A percentile compares a stretch with the other conserved stretches of the same genome.
phyloP scores from a whole-genome alignment of 768 basidiomycete genomes.

The Tephrocybe sp. region DNA sequence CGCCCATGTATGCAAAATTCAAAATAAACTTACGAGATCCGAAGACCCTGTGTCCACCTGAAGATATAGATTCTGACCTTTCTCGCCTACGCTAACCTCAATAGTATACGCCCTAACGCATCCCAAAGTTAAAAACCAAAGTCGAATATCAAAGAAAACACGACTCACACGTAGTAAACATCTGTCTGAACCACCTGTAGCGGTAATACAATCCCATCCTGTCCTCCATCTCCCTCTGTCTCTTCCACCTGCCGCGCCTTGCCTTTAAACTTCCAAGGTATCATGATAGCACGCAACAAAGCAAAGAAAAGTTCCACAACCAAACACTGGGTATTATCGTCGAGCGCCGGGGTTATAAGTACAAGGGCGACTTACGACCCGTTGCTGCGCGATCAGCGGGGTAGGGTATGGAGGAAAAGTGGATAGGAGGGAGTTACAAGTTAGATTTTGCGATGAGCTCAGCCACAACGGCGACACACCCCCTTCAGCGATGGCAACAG shows the following conservation, averaged over 20 bases:
- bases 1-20: background rate
- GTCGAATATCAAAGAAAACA: background rate
- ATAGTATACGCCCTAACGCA: slow-evolving; percentile 59
- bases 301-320: no score
- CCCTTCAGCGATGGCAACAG: no score
- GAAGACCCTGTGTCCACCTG: slow-evolving; percentile 84
- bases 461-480: no score
- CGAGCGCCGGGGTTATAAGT: no score
- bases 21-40: slow-evolving; percentile 54
- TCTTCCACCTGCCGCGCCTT: slow-evolving; percentile 10
- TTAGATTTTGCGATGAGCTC: no score
- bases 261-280: slow-evolving; percentile 15
- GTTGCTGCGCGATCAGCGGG: no score
- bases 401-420: no score
- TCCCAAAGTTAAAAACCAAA: background rate
- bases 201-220: slow-evolving; percentile 55
- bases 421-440: no score
- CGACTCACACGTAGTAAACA: slow-evolving; percentile 58
- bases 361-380: no score
- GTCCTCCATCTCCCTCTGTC: slow-evolving; percentile 42
- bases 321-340: no score
- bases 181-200: slow-evolving; percentile 53
- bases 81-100: slow-evolving; percentile 51
- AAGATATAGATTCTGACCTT: slow-evolving; percentile 49
- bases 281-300: background rate